Percentiles rank a stretch among this genome's conserved stretches.
Evolutionary conservation across 2,329 filamentous ascomycete genomes (phyloP).

Genomic region (Trichoderma pleuroti): DNA sequence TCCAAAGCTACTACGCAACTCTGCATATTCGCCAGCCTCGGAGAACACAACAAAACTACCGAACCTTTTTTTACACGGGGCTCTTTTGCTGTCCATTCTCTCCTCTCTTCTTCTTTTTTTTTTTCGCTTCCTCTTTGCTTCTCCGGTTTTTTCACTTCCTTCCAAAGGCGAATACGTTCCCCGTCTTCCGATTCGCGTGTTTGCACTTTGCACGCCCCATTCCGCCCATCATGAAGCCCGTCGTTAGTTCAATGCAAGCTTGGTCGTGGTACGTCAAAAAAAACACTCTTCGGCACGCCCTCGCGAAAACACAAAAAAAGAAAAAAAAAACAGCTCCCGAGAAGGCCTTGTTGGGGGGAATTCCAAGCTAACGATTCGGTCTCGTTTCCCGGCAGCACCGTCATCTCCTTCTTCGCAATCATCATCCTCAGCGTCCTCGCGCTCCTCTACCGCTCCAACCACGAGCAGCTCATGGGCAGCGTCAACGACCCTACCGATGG

Average conservation of each 20-base stretch:
- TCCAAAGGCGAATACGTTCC: too few species aligned
- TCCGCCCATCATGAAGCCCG: conserved; percentile 75
- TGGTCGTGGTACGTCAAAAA: conserved; percentile 76
- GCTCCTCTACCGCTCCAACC: conserved; percentile 71
- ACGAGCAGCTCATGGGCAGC: conserved; percentile 80
- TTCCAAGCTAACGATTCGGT: background rate
- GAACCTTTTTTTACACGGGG: background rate
- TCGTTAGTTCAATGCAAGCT: conserved; percentile 87
- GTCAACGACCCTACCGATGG: conserved; percentile 69
- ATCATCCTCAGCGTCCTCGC: conserved; percentile 62
- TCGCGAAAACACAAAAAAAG: too few species aligned
- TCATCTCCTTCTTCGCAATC: conserved; percentile 65
- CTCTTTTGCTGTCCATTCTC: background rate
- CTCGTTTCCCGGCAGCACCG: conserved; percentile 53
- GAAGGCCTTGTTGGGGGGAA: background rate
- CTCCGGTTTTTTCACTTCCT: background rate
- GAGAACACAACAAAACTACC: background rate
- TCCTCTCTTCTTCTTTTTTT: background rate
- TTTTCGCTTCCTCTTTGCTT: background rate
- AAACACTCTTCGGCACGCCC: background rate
- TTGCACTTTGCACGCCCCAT: conserved; percentile 26
- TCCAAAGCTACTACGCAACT: background rate
- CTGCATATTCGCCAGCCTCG: background rate
- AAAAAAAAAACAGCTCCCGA: background rate
- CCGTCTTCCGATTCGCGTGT: background rate